phyloP scores from a whole-genome alignment of 176 grass and related monocot genomes.

The Eremochloa ophiuroides region DNA sequence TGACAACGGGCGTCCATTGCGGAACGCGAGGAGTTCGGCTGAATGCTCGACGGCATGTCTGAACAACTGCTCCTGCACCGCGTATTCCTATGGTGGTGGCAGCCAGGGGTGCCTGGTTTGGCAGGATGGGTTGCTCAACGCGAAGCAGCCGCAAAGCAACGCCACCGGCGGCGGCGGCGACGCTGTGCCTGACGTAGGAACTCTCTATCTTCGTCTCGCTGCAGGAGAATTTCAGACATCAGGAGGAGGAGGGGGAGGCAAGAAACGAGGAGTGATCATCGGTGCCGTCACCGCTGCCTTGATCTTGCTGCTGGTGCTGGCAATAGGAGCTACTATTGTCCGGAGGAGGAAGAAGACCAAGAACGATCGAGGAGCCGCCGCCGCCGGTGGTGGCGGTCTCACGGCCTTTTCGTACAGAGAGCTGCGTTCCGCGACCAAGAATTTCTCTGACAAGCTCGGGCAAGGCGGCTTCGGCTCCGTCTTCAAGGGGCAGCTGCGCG shows the following conservation, averaged over 20 bases:
- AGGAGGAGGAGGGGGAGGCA: not conserved
- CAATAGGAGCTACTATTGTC: not conserved
- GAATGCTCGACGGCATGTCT: slow-evolving; percentile 29
- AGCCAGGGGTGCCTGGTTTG: slow-evolving; percentile 31
- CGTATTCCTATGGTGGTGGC: slow-evolving; percentile 30
- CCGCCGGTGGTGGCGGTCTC: not conserved
- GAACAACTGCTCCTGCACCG: slow-evolving; percentile 39
- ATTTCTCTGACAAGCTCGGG: slow-evolving; percentile 36
- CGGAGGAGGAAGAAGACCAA: not conserved
- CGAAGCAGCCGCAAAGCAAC: not conserved
- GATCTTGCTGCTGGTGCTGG: not conserved
- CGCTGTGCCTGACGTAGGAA: not conserved
- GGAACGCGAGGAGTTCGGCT: not conserved
- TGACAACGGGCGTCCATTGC: not conserved
- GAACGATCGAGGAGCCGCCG: not conserved
- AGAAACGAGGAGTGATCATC: not conserved
- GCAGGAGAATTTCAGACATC: slow-evolving; percentile 18
- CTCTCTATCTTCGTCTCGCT: slow-evolving; percentile 34
- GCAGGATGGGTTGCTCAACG: slow-evolving; percentile 12
- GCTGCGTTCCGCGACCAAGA: slow-evolving; percentile 20
- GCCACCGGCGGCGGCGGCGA: too few species aligned
- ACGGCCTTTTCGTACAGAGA: slow-evolving; percentile 33
- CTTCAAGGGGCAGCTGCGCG: slow-evolving; percentile 24
- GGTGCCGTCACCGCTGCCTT: not conserved
- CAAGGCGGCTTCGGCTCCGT: slow-evolving; percentile 40